These are phyloP conservation scores for Saccharomycopsis phalli DNA, from an alignment of 1,139 yeast genomes.

Conservation along the genomic window DNA sequence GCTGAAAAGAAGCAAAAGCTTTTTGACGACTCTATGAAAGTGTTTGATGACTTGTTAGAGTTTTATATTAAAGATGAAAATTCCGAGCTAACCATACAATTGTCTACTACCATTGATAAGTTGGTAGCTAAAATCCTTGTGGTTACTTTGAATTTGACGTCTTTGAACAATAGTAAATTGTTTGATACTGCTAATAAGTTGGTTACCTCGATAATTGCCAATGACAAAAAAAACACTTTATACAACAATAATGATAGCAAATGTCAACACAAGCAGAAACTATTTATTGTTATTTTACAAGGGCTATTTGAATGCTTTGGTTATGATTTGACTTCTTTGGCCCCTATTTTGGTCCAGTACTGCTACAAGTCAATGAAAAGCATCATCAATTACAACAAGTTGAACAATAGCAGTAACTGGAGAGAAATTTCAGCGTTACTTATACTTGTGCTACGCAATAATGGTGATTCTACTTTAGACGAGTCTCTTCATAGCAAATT, in stretches of 20 bases:
- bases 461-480: slow-evolving; percentile 12
- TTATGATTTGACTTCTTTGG: slow-evolving; percentile 19
- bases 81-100: slow-evolving; percentile 4
- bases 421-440: slow-evolving; percentile 8
- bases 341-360: slow-evolving; percentile 18
- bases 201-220: slow-evolving; percentile 11
- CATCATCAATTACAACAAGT: slow-evolving; percentile 12
- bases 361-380: slow-evolving; percentile 17
- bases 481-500: slow-evolving; percentile 7
- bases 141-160: slow-evolving; percentile 8
- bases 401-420: background rate
- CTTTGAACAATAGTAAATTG: slow-evolving; percentile 12
- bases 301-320: slow-evolving; percentile 17
- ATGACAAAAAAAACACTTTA: slow-evolving; percentile 15
- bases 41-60: too few relatives aligned
- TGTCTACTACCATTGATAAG: slow-evolving; percentile 15
- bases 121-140: slow-evolving; percentile 12
- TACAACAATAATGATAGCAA: slow-evolving; percentile 6
- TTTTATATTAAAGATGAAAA: slow-evolving; percentile 14
- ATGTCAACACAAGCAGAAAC: background rate
- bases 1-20: too few relatives aligned
- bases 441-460: slow-evolving; percentile 10
- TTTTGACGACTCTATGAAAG: too few relatives aligned
- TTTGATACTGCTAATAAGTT: slow-evolving; percentile 18
- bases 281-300: slow-evolving; percentile 13